Evolutionary conservation across 2,329 filamentous ascomycete genomes (phyloP), one percentile per base, ranked within the genome.

Genomic region (Zasmidium cellare): DNA sequence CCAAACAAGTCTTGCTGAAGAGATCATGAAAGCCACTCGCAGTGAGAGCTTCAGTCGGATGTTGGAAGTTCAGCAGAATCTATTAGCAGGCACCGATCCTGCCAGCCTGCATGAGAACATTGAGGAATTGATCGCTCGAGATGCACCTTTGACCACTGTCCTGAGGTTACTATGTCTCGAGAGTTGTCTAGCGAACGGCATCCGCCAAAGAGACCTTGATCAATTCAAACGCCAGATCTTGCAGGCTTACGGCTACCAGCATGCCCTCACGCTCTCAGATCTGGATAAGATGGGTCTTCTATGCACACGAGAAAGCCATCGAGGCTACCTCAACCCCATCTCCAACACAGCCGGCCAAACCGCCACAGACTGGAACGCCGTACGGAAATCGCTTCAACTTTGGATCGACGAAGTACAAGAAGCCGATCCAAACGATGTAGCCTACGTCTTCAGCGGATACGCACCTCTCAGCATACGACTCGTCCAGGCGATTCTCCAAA

Each of bases 391-490:
- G 60, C 84, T 99, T 14, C 86, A 89, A 25, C 83, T 99, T 16
- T 96, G 97, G 71, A 89, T 97, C 56, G 94, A 99, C 72, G 94
- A 97, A 72, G 93, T 99, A 41, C 92, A 96, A 71, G 94, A 99
- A 74, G 87, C 94, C 58, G 89, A 96, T 48, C 94, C 94, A 2
- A 90, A 94, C 68, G 94, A 99, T 68, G 88, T 97, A 60, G 89
- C 92, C n/a, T 99, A 99, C 69, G 92, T 97, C 11, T 99, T 97
- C 76, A 96, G 91, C 63, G 96, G 94, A 53, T 99, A 97, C 71
- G 94, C 96, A 3, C 96, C 94, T 0, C 82, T 99, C 12, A 96
- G 91, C 46, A 85, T 97, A 54, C 87, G 94, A 16, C 84, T 99
- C 3, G 88, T 99, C 5, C 96, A 99, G 74, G 94, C 91, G 71